Conservation (phyloP, 2,329 filamentous ascomycete species). For the Colletotrichum orchidophilum region DNA sequence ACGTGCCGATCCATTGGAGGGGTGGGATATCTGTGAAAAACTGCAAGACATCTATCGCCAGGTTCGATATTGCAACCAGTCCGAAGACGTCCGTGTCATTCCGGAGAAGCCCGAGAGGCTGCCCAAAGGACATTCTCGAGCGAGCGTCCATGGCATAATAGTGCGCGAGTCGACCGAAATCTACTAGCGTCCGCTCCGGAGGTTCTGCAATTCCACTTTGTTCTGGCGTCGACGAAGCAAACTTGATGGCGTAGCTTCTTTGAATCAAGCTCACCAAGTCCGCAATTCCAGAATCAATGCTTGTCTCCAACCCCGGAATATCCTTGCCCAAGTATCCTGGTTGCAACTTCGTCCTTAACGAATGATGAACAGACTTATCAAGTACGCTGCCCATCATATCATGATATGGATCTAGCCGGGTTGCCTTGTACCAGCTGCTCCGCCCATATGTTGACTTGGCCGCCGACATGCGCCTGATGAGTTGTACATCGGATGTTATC, state of each 20-base stretch:
- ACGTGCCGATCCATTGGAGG: constrained; percentile 4
- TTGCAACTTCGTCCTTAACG: constrained; percentile 27
- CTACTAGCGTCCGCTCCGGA: constrained; percentile 5
- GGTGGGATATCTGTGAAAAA: constrained; percentile 23
- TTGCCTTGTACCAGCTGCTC: constrained; percentile 56
- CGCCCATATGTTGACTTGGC: constrained; percentile 49
- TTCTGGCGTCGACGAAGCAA: neutral
- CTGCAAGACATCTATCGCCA: constrained; percentile 19
- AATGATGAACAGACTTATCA: constrained; percentile 32
- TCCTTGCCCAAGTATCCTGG: constrained; percentile 35
- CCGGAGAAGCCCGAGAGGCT: constrained; percentile 1
- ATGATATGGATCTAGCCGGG: constrained; percentile 57
- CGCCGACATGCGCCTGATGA: constrained; percentile 49
- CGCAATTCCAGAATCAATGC: constrained; percentile 26
- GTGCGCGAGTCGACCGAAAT: constrained; percentile 34
- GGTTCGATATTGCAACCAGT: constrained; percentile 1
- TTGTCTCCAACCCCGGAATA: constrained; percentile 30
- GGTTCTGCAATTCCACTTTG: neutral
- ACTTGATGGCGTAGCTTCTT: neutral
- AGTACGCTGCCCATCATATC: constrained; percentile 37
- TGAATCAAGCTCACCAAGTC: constrained; percentile 27
- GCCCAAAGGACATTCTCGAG: constrained; percentile 20
- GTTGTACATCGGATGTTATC: constrained; percentile 48
- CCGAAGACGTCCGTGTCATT: constrained; percentile 14
- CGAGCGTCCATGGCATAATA: constrained; percentile 29